phyloP scores from a whole-genome alignment of 2,329 filamentous ascomycete species.

The Clonostachys chloroleuca region DNA sequence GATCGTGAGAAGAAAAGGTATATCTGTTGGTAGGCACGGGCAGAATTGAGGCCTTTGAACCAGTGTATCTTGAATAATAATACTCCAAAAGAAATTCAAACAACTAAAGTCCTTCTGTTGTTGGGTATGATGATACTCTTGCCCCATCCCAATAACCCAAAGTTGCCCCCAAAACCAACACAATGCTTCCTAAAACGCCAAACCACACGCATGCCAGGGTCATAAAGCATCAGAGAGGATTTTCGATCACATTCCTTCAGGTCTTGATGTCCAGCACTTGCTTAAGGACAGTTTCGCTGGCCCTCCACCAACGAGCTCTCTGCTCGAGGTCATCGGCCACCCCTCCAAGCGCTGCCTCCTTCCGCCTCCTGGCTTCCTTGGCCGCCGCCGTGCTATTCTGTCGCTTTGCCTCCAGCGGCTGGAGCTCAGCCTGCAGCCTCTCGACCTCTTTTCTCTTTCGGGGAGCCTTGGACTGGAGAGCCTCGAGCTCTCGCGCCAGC shows the following conservation, averaged over 20 bases:
- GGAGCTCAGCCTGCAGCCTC: conserved; percentile 62
- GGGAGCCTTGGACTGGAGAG: conserved; percentile 56
- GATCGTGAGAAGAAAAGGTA: too few species aligned
- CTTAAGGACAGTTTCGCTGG: conserved; percentile 59
- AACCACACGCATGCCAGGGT: too few species aligned
- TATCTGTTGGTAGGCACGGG: too few species aligned
- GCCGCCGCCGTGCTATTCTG: conserved; percentile 62
- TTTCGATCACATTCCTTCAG: conserved; percentile 8
- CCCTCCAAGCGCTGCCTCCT: conserved; percentile 61
- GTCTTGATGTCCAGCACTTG: conserved; percentile 56
- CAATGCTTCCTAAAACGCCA: too few species aligned
- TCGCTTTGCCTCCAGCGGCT: conserved; percentile 63
- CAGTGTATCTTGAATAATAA: too few species aligned
- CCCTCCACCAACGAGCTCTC: conserved; percentile 69
- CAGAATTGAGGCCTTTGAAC: too few species aligned
- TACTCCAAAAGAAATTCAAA: too few species aligned
- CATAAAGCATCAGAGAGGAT: too few species aligned
- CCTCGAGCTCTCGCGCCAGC: conserved; percentile 59
- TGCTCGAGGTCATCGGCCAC: conserved; percentile 72
- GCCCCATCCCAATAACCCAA: too few species aligned
- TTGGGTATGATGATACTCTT: too few species aligned
- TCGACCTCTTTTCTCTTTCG: conserved; percentile 65
- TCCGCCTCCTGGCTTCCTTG: conserved; percentile 65
- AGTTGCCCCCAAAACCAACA: too few species aligned
- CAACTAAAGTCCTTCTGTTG: too few species aligned